Base-by-base conservation (phyloP, 805 yeast genomes). In the Wickerhamiella parazyma region DNA sequence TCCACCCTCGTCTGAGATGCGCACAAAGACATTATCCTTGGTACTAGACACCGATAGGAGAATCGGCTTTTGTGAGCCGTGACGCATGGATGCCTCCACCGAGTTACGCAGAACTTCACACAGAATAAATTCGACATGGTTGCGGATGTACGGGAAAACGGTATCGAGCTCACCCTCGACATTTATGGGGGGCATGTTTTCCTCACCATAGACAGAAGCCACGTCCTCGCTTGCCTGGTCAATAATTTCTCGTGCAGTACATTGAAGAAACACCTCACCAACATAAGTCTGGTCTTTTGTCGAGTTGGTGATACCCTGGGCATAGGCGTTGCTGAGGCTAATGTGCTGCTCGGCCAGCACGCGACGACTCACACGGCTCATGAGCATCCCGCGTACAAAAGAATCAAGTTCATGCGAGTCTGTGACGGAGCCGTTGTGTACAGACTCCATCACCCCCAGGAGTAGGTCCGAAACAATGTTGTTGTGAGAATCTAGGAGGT, bases 261-360 rank as follows among this genome's bases (percentile, higher is more conserved):
- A 81, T 49, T 75, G 71, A 50, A 82, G 76, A 55, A 84, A 84
- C 12, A 91, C 84, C 55, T 83, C 95, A 25, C 97, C 80, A 36
- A 68, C 62, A 45, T 65, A 68, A 33, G 52, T 57, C 12, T 56
- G 51, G 33, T 54, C 55, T 22, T 49, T 48, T 67, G 57, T 71
- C 68, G 36, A 65, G 46, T 71, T 61, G 26, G 48, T 46, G 6
- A 73, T 73, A 21, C 71, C 71, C 16, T 60, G 56, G 42, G 65
- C 62, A 58, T 75, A 80, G 47, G 80, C 73, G 28, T 76, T 72
- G 0, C 94, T 75, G 41, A 91, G 69, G 8, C 91, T 76, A 31
- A 84, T 63, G 63, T 91, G 97, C 58, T 89, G 95, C 63, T 89
- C 95, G 35, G 85, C 84, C 49, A 89, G 80, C 38, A 89, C 80